A percentile compares a stretch with the other conserved stretches of the same genome.
phyloP scores from a whole-genome alignment of 2,329 filamentous ascomycete species.

The Botrytis hyacinthi region DNA sequence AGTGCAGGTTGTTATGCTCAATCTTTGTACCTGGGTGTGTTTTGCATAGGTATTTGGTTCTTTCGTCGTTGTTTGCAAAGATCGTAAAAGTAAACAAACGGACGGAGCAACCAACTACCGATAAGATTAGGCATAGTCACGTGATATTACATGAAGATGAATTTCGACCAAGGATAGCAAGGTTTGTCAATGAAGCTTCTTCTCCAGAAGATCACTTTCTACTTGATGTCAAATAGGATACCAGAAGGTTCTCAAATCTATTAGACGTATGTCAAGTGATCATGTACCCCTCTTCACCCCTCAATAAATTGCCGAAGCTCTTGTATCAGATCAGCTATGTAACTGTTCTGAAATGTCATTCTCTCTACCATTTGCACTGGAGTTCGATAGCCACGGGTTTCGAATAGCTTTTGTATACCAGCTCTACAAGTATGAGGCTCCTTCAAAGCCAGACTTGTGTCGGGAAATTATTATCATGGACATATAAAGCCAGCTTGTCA shows the following conservation, averaged over 20 bases:
- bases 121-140: conserved; percentile 3
- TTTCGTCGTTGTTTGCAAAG: conserved; percentile 1
- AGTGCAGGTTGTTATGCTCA: background rate
- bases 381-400: background rate
- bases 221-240: background rate
- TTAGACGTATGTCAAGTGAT: background rate
- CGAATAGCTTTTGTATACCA: background rate
- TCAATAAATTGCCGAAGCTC: background rate
- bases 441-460: background rate
- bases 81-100: conserved; percentile 22
- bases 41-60: background rate
- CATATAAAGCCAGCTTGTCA: background rate
- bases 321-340: background rate
- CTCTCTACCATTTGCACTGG: background rate
- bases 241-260: background rate
- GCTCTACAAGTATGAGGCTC: background rate
- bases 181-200: background rate
- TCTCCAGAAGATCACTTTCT: background rate
- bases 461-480: background rate
- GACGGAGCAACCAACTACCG: conserved; percentile 14
- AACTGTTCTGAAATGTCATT: background rate
- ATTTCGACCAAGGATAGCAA: too few species aligned
- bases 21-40: background rate
- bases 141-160: background rate
- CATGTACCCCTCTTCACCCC: background rate